Evolutionary conservation across 306 rosid species (phyloP).

Genomic region (Sicyos baderoa): DNA sequence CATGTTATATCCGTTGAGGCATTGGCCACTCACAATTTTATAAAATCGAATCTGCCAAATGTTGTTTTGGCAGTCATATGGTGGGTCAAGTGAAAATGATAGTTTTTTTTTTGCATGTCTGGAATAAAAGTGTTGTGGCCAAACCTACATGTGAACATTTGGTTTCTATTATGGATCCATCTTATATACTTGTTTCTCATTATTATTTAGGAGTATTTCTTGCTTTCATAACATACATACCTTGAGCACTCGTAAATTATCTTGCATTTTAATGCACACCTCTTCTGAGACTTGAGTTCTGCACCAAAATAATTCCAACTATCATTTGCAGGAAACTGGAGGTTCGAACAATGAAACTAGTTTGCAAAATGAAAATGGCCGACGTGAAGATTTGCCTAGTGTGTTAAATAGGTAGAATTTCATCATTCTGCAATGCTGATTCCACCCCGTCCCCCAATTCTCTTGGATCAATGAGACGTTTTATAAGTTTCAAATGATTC

Average conservation of each 20-base stretch:
- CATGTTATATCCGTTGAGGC: neutral
- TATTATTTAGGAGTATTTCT: neutral
- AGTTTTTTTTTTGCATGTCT: neutral
- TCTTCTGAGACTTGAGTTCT: neutral
- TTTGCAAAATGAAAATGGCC: constrained; percentile 62
- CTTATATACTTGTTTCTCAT: neutral
- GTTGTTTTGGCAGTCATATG: constrained; percentile 8
- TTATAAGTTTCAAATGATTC: neutral
- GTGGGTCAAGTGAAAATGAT: neutral
- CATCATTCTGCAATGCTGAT: constrained; percentile 12
- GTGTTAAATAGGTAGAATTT: constrained; percentile 57
- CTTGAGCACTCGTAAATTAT: constrained; percentile 2
- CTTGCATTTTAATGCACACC: neutral
- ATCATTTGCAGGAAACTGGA: constrained; percentile 53
- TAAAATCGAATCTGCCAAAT: neutral
- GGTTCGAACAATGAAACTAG: constrained; percentile 39
- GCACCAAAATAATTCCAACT: neutral
- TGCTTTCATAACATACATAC: neutral
- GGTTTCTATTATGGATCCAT: neutral
- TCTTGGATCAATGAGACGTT: neutral
- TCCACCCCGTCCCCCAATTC: neutral
- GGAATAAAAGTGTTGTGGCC: neutral
- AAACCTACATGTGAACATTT: constrained; percentile 3
- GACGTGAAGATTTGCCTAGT: constrained; percentile 57
- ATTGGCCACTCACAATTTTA: neutral